Percentiles rank a stretch among this genome's conserved stretches.
Conservation (phyloP, 2,329 filamentous ascomycete species). For the Epichloe festucae region DNA sequence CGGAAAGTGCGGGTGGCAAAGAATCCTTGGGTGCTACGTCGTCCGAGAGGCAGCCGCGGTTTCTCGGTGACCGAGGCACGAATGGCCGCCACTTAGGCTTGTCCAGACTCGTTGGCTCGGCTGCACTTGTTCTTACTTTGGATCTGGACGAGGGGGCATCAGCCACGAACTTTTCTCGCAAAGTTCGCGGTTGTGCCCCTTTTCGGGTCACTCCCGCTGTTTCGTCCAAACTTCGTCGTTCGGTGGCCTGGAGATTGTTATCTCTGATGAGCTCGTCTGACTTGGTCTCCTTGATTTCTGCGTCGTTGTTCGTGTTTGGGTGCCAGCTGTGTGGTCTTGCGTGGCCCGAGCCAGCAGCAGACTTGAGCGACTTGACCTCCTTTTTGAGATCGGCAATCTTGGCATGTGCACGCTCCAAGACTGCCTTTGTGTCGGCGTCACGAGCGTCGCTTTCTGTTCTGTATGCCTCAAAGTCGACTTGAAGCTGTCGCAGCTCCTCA, state of each 20-base stretch:
- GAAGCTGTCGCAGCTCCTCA: constrained; percentile 34
- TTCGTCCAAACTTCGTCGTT: constrained; percentile 4
- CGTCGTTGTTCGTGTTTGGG: constrained; percentile 7
- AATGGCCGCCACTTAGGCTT: constrained; percentile 28
- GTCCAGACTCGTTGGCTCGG: constrained; percentile 16
- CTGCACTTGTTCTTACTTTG: constrained; percentile 7
- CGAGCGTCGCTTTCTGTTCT: constrained; percentile 39
- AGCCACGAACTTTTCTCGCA: constrained; percentile 24
- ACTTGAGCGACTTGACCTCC: constrained; percentile 34
- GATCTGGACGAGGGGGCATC: constrained; percentile 12
- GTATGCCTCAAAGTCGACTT: constrained; percentile 39
- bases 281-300: constrained; percentile 8
- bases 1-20: constrained; percentile 15
- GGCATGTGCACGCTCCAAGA: constrained; percentile 41
- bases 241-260: neutral
- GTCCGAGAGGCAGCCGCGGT: constrained; percentile 24
- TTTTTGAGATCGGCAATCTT: constrained; percentile 45
- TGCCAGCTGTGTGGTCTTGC: constrained; percentile 20
- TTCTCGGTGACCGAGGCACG: constrained; percentile 27
- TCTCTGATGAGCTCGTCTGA: constrained; percentile 8
- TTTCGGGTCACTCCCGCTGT: constrained; percentile 6
- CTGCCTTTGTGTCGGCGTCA: constrained; percentile 41
- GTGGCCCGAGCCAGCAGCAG: constrained; percentile 8
- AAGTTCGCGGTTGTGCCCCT: constrained; percentile 11
- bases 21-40: constrained; percentile 17